These are phyloP conservation scores for Cicer chorassanicum DNA, from an alignment of 306 rosid genomes.

Conservation along the genomic window DNA sequence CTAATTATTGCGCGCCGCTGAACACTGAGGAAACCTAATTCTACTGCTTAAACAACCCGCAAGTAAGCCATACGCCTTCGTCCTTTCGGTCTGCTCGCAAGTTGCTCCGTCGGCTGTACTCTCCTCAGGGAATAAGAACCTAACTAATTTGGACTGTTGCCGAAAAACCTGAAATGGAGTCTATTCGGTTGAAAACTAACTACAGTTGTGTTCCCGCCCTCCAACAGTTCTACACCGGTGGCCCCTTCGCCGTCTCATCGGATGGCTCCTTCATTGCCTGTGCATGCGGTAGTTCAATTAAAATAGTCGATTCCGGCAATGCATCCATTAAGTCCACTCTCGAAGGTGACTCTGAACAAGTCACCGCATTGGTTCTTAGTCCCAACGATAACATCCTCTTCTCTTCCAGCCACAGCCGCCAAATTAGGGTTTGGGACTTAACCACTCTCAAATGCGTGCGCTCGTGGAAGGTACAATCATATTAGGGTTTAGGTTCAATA, in stretches of 20 bases:
- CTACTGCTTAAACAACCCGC: too few relatives aligned
- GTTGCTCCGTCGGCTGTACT: too few relatives aligned
- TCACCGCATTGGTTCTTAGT: conserved; percentile 75
- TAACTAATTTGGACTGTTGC: not conserved
- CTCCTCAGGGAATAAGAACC: not conserved
- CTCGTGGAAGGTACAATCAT: conserved; percentile 83
- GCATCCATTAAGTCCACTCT: conserved; percentile 72
- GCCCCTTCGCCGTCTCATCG: conserved; percentile 76
- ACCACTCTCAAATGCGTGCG: conserved; percentile 72
- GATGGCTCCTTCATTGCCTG: conserved; percentile 81
- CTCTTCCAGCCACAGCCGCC: conserved; percentile 78
- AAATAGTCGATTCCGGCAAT: conserved; percentile 73
- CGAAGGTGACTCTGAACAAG: conserved; percentile 69
- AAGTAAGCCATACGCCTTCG: too few relatives aligned
- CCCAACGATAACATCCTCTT: conserved; percentile 76
- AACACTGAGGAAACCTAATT: too few relatives aligned
- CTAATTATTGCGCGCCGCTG: too few relatives aligned
- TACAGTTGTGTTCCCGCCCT: conserved; percentile 73
- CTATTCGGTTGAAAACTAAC: conserved; percentile 61
- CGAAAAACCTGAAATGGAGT: conserved; percentile 52
- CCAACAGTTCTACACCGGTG: conserved; percentile 89
- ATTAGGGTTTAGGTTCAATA: conserved; percentile 18
- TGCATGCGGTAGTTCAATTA: conserved; percentile 75
- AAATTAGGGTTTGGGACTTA: conserved; percentile 89
- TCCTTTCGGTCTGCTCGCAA: too few relatives aligned